Evolutionary conservation across 2,329 filamentous ascomycete species (phyloP), one percentile per base, ranked within the genome.

Genomic region (Aspergillus sp.): DNA sequence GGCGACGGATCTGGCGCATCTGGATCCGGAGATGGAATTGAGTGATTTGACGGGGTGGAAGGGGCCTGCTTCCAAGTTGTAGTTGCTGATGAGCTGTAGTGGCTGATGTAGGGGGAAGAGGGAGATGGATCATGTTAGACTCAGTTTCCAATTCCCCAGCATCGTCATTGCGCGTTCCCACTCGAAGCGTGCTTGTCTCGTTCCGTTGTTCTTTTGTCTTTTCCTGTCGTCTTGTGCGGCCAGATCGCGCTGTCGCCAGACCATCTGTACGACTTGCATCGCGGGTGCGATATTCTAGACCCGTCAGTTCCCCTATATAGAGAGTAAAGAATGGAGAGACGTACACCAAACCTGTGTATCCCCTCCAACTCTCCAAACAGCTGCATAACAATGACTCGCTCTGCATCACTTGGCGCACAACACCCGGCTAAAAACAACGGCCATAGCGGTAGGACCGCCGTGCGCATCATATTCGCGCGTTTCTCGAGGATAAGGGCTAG

Each of bases 351-450:
- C 34, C 68, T 63, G 50, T 65, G 64, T 28, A 68, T 65, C 7
- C 60, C 59, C 23, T 72, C 66, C 0, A 67, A 52, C 4, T 65
- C 61, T 15, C 69, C 62, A 41, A 73, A 72, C 6, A 73, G 54
- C 15, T 61, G 66, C 60, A 72, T 55, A 3, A 69, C 69, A 38
- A 51, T 57, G 1, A 72, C 57, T 13, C 66, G 61, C 8, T 72
- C 64, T n/a, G 64, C 65, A 28, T 72, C 70, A 0, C 53, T 51
- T 9, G 30, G 57, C 15, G 64, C 66, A 57, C 70, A 72, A 11
- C 71, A 72, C 11, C 69, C 71, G 1, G 68, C 70, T 22, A 73
- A 48, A 25, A 73, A 73, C 1, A 73, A 61, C 7, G 70, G 69
- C 70, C 71, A 73, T 7, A 73, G 50, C 1, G 71, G 70, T 0